These are phyloP conservation scores for Citrus medica DNA, from an alignment of 345 rosid species.

Conservation along the genomic window DNA sequence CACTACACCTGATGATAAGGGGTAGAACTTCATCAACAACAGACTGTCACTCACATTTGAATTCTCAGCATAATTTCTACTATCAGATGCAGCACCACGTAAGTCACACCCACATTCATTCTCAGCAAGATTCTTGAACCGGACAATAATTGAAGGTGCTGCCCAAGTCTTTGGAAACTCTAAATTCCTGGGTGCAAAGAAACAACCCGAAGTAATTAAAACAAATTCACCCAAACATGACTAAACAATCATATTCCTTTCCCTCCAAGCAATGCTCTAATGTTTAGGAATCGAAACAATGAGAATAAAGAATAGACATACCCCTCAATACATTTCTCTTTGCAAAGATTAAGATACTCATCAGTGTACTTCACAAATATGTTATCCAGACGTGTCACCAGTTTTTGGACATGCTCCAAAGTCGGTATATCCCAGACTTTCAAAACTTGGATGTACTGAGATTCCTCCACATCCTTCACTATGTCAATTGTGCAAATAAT, in stretches of 20 bases:
- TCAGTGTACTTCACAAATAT: constrained; percentile 32
- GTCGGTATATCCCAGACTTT: constrained; percentile 56
- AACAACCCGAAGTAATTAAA: background rate
- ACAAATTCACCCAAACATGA: background rate
- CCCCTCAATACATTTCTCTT: constrained; percentile 47
- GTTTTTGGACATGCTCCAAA: constrained; percentile 27
- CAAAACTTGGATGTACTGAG: constrained; percentile 34
- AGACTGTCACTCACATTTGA: constrained; percentile 47
- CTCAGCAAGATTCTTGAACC: constrained; percentile 10
- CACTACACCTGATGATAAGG: constrained; percentile 32
- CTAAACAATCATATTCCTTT: background rate
- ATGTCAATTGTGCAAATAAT: constrained; percentile 43
- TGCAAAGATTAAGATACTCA: constrained; percentile 44
- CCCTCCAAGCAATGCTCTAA: background rate
- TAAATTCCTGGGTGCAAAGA: constrained; percentile 29
- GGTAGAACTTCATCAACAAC: constrained; percentile 51
- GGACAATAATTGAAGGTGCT: constrained; percentile 20
- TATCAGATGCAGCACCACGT: constrained; percentile 6
- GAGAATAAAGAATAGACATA: constrained; percentile 15
- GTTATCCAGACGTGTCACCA: constrained; percentile 40
- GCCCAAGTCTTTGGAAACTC: constrained; percentile 45
- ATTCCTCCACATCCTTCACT: constrained; percentile 14
- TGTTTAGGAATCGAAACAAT: background rate
- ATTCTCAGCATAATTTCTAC: constrained; percentile 28
- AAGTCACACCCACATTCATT: constrained; percentile 15